These are phyloP conservation scores for Arthroderma uncinatum DNA, from an alignment of 2,329 filamentous ascomycete genomes.

Conservation along the genomic window DNA sequence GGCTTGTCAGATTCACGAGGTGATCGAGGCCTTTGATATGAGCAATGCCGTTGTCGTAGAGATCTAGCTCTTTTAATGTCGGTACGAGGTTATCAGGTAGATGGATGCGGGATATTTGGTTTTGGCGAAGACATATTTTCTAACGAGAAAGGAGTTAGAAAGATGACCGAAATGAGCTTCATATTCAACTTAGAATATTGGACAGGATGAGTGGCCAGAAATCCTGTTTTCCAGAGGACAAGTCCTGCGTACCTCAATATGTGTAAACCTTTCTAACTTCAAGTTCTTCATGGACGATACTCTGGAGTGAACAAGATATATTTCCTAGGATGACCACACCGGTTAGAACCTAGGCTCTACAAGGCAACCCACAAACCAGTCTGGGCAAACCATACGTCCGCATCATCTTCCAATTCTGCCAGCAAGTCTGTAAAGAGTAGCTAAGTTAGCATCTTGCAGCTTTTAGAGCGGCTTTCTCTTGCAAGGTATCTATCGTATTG, in stretches of 20 bases:
- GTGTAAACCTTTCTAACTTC: constrained; percentile 69
- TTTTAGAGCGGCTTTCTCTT: neutral
- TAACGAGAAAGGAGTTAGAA: constrained; percentile 20
- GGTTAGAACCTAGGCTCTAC: neutral
- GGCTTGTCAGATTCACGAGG: constrained; percentile 60
- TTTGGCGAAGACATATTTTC: constrained; percentile 83
- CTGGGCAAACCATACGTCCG: constrained; percentile 33
- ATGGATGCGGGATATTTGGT: constrained; percentile 70
- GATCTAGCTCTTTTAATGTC: constrained; percentile 71
- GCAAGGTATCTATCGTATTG: constrained; percentile 6
- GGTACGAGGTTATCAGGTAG: constrained; percentile 55
- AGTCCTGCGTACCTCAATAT: constrained; percentile 45
- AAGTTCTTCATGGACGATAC: constrained; percentile 67
- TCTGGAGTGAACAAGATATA: constrained; percentile 81
- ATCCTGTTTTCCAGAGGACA: neutral
- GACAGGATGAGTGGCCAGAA: neutral
- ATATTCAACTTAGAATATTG: neutral
- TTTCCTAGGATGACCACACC: constrained; percentile 47
- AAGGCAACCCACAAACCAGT: neutral
- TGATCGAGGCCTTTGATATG: constrained; percentile 76
- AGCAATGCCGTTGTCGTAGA: constrained; percentile 91
- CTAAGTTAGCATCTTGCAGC: neutral
- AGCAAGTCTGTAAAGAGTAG: constrained; percentile 40
- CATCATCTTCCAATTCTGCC: constrained; percentile 46
- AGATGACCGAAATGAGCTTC: neutral